These are phyloP conservation scores for Epichloe aotearoae DNA, from an alignment of 2,329 filamentous ascomycete species.

Conservation along the genomic window DNA sequence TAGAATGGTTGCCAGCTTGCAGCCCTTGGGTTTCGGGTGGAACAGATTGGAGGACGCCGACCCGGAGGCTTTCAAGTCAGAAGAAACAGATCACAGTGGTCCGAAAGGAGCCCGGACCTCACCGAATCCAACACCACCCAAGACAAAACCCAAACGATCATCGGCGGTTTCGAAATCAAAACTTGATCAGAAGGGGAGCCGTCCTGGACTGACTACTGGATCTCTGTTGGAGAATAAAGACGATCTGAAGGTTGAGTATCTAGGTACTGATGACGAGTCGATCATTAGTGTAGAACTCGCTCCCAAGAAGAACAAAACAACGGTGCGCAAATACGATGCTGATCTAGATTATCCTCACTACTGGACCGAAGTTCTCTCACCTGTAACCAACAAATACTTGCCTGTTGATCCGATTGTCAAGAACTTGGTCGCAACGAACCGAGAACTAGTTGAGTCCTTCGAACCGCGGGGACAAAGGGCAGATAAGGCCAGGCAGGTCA, in stretches of 20 bases:
- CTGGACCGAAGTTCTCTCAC: constrained; percentile 83
- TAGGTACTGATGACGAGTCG: constrained; percentile 45
- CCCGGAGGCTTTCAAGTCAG: constrained; percentile 24
- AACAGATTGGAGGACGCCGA: constrained; percentile 72
- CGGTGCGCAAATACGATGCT: constrained; percentile 47
- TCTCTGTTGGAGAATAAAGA: constrained; percentile 24
- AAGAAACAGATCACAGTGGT: background rate
- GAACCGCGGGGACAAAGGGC: constrained; percentile 75
- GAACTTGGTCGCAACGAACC: constrained; percentile 53
- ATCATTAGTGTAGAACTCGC: constrained; percentile 39
- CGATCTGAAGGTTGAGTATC: constrained; percentile 25
- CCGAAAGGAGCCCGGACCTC: background rate
- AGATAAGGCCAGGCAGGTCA: constrained; percentile 76
- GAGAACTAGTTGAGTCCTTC: constrained; percentile 59
- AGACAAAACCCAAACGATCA: background rate
- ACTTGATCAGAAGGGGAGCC: background rate
- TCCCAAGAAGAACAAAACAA: constrained; percentile 24
- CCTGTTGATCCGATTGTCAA: constrained; percentile 66
- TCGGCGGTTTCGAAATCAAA: background rate
- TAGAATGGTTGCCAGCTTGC: constrained; percentile 70
- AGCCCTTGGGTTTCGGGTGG: constrained; percentile 83
- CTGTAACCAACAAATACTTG: constrained; percentile 64
- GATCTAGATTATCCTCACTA: constrained; percentile 80
- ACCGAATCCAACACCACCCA: constrained; percentile 7
- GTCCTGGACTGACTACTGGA: background rate